A percentile compares a stretch with the other conserved stretches of the same genome.
phyloP scores from a whole-genome alignment of 2,329 filamentous ascomycete genomes.

The Chaetomium olivaceum region DNA sequence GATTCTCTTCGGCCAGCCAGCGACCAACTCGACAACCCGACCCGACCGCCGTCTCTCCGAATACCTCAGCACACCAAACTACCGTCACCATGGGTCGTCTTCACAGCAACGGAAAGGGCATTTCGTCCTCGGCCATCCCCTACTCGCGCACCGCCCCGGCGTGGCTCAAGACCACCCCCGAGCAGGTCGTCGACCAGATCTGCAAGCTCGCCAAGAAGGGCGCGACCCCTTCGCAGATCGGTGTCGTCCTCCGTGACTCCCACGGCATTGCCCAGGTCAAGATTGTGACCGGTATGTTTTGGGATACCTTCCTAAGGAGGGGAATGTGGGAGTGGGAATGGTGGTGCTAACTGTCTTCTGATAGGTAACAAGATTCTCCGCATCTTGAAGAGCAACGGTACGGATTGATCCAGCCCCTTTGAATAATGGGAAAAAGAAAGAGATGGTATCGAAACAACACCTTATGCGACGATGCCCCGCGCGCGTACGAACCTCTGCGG shows the following conservation, averaged over 20 bases:
- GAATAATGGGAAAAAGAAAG: conserved; percentile 16
- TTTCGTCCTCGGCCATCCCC: conserved; percentile 90
- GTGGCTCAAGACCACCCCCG: conserved; percentile 98
- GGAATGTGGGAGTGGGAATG: not conserved
- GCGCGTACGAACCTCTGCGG: not conserved
- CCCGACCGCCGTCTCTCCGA: conserved; percentile 33
- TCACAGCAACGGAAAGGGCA: conserved; percentile 99
- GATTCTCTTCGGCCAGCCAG: conserved; percentile 22
- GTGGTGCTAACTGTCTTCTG: conserved; percentile 42
- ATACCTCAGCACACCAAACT: conserved; percentile 42
- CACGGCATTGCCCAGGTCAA: conserved; percentile 98
- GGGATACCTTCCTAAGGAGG: not conserved
- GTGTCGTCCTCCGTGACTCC: conserved; percentile 96
- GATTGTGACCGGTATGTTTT: conserved; percentile 83
- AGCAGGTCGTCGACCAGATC: conserved; percentile 99
- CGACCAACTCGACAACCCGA: conserved; percentile 26
- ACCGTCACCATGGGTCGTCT: conserved; percentile 83
- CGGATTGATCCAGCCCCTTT: conserved; percentile 50
- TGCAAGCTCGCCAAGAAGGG: conserved; percentile 99
- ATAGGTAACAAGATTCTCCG: conserved; percentile 99
- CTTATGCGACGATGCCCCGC: conserved; percentile 16
- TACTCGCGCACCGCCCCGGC: conserved; percentile 91
- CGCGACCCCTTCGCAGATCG: conserved; percentile 97
- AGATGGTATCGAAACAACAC: conserved; percentile 29
- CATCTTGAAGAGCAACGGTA: conserved; percentile 98